Base-by-base conservation (phyloP, 208 protist genomes). In the Acanthamoeba healyi region DNA sequence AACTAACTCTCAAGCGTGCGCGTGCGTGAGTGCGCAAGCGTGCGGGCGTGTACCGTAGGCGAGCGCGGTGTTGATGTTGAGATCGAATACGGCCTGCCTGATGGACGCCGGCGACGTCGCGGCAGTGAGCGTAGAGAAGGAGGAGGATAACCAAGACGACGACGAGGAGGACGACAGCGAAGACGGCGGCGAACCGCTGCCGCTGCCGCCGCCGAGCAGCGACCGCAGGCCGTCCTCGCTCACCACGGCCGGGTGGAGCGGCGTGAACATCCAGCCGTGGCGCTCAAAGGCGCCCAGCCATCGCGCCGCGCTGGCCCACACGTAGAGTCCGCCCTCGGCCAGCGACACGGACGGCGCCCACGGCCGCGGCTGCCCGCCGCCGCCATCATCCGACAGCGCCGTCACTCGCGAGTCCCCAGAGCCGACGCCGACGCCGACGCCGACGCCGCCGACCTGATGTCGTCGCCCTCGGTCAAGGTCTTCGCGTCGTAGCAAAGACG, bases 51-150 rank as follows among this genome's bases (percentile, higher is more conserved):
- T 77, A 44, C 67, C 74, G 22, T 34, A 56, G 9, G 74, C 74
- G 9, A 84, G 44, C 4, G 74, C 74, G 10, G 74, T 84, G 44
- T 84, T 84, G 74, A 74, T 10, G 65, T 74, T 74, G 65, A 74
- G 65, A 12, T 74, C 65, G 34, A 74, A 74, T 6, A 42, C n/a
- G 65, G 65, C n/a, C 34, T 29, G 32, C 29, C 61, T n/a, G 61
- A 15, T 70, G 14, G 61, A n/a, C 24, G 19, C 6, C 19, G 6
- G 26, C 6, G 19, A 36, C 29, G 1, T 4, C 6, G 24, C 14
- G 51, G 14, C 51, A 24, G 51, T 19, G 19, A 19, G 63, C 63
- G 63, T 34, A 36, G 38, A 46, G 36, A 49, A 49, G 67, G n/a
- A 77, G 36, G 67, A 77, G 7, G 44, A 49, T 49, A 12, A 49